Percentiles rank a stretch among this genome's conserved stretches.
Conservation (phyloP, 2,329 filamentous ascomycete genomes). For the Cordyceps sp. region DNA sequence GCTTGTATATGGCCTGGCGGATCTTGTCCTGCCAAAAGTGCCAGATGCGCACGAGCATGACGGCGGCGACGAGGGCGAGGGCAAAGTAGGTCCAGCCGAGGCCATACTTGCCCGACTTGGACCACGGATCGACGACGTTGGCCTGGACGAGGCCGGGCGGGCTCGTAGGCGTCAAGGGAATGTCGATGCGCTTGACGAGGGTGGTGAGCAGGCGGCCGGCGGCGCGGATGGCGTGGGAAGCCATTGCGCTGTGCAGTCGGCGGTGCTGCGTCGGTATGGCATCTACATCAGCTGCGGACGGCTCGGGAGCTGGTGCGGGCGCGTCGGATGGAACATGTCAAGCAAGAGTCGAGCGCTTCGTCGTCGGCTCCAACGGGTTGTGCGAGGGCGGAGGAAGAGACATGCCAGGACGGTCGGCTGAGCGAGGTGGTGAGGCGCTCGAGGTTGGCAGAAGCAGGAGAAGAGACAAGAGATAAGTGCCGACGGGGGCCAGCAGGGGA, state of each 20-base stretch:
- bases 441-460: no score
- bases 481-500: no score
- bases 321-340: background rate
- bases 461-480: no score
- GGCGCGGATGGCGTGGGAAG: slow-evolving; percentile 16
- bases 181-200: slow-evolving; percentile 38
- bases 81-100: slow-evolving; percentile 82
- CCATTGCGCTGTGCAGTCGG: no score
- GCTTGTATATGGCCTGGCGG: slow-evolving; percentile 74
- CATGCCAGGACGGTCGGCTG: no score
- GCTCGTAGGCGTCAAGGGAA: slow-evolving; percentile 41
- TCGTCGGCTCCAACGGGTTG: background rate
- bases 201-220: slow-evolving; percentile 16
- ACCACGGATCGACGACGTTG: slow-evolving; percentile 61
- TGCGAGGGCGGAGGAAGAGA: background rate
- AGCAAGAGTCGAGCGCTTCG: background rate
- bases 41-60: slow-evolving; percentile 59
- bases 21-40: slow-evolving; percentile 91
- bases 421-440: no score
- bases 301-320: background rate
- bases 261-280: slow-evolving; percentile 12
- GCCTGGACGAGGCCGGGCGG: slow-evolving; percentile 46
- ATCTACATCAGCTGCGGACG: slow-evolving; percentile 5
- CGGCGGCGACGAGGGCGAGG: slow-evolving; percentile 49
- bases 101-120: slow-evolving; percentile 67